Conservation (phyloP, 495 filamentous ascomycete species). For the Neurospora sp. region DNA sequence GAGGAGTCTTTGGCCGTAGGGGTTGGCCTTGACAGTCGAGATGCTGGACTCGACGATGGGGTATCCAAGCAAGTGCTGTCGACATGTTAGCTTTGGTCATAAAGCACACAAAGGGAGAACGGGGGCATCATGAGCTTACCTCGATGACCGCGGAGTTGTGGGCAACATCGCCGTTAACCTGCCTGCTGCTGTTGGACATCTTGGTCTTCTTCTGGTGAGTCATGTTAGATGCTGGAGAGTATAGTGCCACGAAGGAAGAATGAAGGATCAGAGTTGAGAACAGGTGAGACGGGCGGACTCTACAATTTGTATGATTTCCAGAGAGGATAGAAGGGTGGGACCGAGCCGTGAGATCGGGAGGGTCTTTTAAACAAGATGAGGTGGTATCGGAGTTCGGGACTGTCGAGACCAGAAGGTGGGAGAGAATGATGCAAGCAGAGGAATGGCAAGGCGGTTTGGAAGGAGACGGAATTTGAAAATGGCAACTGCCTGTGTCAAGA, state of each 20-base stretch:
- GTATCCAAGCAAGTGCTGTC: conserved; percentile 73
- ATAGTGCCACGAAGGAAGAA: neutral
- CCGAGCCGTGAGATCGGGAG: neutral
- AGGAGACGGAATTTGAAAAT: neutral
- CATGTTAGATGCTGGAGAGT: conserved; percentile 11
- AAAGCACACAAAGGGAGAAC: neutral
- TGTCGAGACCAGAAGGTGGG: neutral
- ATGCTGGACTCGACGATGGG: conserved; percentile 76
- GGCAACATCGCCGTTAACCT: conserved; percentile 21
- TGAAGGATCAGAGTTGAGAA: neutral
- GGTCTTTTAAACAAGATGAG: neutral
- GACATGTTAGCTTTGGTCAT: conserved; percentile 2
- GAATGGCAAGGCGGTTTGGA: neutral
- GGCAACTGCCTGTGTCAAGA: neutral
- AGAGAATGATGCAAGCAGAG: neutral
- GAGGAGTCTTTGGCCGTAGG: conserved; percentile 71
- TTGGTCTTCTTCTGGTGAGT: conserved; percentile 9
- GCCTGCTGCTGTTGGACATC: conserved; percentile 11
- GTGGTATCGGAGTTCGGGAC: neutral
- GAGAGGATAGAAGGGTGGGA: neutral
- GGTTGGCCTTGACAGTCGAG: conserved; percentile 63
- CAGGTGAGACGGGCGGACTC: neutral
- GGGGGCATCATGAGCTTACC: conserved; percentile 6
- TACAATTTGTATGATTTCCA: neutral
- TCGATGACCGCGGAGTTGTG: conserved; percentile 15